Base-by-base conservation (phyloP, 441 rosid species). In the Capsella rubella region DNA sequence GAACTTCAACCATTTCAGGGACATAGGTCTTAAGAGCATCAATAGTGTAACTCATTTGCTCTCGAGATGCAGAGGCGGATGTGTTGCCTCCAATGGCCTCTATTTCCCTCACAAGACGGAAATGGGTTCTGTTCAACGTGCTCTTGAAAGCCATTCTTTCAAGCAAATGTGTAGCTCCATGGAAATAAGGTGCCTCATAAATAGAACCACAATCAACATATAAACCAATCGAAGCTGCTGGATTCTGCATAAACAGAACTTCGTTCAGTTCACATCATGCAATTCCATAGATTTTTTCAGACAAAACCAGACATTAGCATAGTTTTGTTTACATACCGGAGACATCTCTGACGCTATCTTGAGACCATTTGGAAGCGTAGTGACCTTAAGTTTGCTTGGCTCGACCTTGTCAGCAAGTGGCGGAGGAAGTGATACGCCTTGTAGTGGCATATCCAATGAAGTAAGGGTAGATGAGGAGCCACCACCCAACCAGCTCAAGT, bases 71-170 rank as follows among this genome's bases (percentile, higher is more conserved):
- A 54, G 97, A 85, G 28, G 96, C 89, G 8, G 78, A 82, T n/a
- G 91, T 81, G 78, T 81, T 82, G 42, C 98, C 97, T 67, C 97
- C 97, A 63, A 93, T 90, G 54, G 97, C 98, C 82, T 93, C 97
- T 51, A 91, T 90, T 81, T 96, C 98, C 76, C 97, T 85, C 28
- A 93, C 90, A 66, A 95, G 76, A 18, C 93, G 89, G 63, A 93
- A 70, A 69, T 93, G 92, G 64, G 87, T 90, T 52, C 99, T 81
- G 76, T 90, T 95, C 45, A 47, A 71, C 8, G 98, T 93, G 76
- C 87, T 86, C 84, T 91, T 93, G 83, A 93, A 93, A 70, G 96
- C 97, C 98, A 95, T 89, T 67, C 92, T 83, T 74, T 95, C 98
- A 65, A 95, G 87, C 71, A 95, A 82, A 77, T 91, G 95, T 1